phyloP scores from a whole-genome alignment of 805 yeast species.

The Cyberlindnera samutprakarnensis region DNA sequence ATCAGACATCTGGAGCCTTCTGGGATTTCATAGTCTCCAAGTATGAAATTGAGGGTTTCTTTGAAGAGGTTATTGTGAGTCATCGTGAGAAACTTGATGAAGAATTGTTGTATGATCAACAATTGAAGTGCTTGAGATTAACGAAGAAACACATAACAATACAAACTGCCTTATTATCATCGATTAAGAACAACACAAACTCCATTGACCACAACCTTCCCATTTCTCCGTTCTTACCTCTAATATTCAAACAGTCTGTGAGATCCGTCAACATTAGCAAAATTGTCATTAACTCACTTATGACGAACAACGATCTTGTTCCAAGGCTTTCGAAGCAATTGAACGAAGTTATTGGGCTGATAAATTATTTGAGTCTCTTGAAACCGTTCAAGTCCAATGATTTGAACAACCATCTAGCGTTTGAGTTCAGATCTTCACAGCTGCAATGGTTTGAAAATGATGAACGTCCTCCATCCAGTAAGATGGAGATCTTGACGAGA shows the following conservation, averaged over 20 bases:
- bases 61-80: conserved; percentile 25
- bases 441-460: conserved; percentile 17
- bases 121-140: conserved; percentile 31
- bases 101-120: conserved; percentile 27
- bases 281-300: conserved; percentile 23
- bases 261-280: conserved; percentile 21
- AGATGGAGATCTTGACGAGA: conserved; percentile 1
- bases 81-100: conserved; percentile 19
- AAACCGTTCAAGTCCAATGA: conserved; percentile 23
- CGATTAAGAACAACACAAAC: conserved; percentile 15
- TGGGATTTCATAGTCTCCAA: conserved; percentile 27
- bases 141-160: conserved; percentile 23
- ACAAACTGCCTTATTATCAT: conserved; percentile 10
- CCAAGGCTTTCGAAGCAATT: conserved; percentile 17
- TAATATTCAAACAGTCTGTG: conserved; percentile 22
- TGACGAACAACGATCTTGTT: conserved; percentile 18
- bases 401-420: conserved; percentile 19
- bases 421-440: conserved; percentile 13
- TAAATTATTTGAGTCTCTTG: conserved; percentile 20
- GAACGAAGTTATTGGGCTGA: conserved; percentile 21
- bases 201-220: conserved; percentile 15
- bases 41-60: conserved; percentile 28
- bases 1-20: conserved; percentile 18
- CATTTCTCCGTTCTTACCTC: conserved; percentile 22
- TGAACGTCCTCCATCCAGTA: conserved; percentile 3